A percentile compares a stretch with the other conserved stretches of the same genome.
Conservation (phyloP, 2,329 filamentous ascomycete genomes). For the Cladosporium sp. region DNA sequence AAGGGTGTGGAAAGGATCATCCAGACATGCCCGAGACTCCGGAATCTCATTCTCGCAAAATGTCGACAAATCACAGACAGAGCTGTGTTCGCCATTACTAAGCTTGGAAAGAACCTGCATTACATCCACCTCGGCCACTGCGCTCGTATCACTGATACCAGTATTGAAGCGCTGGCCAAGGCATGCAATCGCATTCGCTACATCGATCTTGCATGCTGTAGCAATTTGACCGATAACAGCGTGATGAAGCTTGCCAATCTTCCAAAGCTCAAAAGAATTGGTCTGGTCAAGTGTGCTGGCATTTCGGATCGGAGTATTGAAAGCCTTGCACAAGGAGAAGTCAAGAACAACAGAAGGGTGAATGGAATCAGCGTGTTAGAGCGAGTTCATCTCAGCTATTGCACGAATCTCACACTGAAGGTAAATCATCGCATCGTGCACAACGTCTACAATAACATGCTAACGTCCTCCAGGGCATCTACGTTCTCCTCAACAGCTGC, state of each 20-base stretch:
- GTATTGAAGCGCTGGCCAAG: constrained; percentile 77
- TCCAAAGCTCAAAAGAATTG: constrained; percentile 90
- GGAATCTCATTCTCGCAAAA: constrained; percentile 91
- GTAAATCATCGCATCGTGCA: constrained; percentile 47
- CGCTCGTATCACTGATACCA: constrained; percentile 80
- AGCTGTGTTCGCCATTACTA: constrained; percentile 80
- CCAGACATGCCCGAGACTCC: constrained; percentile 74
- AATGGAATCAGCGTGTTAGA: constrained; percentile 67
- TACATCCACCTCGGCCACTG: constrained; percentile 96
- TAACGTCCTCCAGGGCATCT: constrained; percentile 66
- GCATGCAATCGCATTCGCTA: constrained; percentile 91
- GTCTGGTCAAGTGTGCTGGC: constrained; percentile 83
- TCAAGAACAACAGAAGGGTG: constrained; percentile 38
- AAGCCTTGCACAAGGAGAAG: constrained; percentile 58
- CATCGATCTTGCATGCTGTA: constrained; percentile 95
- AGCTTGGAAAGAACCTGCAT: constrained; percentile 90
- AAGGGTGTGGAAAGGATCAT: constrained; percentile 85
- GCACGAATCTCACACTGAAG: constrained; percentile 73
- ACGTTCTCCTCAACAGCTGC: constrained; percentile 82
- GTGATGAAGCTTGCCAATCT: constrained; percentile 78
- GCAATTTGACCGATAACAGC: constrained; percentile 78
- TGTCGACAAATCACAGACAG: constrained; percentile 88
- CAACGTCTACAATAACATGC: constrained; percentile 8
- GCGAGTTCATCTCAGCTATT: constrained; percentile 94
- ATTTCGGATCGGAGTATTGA: constrained; percentile 89